A percentile compares a stretch with the other conserved stretches of the same genome.
These are phyloP conservation scores for Claviceps africana DNA, from an alignment of 2,329 filamentous ascomycete species.

Conservation along the genomic window DNA sequence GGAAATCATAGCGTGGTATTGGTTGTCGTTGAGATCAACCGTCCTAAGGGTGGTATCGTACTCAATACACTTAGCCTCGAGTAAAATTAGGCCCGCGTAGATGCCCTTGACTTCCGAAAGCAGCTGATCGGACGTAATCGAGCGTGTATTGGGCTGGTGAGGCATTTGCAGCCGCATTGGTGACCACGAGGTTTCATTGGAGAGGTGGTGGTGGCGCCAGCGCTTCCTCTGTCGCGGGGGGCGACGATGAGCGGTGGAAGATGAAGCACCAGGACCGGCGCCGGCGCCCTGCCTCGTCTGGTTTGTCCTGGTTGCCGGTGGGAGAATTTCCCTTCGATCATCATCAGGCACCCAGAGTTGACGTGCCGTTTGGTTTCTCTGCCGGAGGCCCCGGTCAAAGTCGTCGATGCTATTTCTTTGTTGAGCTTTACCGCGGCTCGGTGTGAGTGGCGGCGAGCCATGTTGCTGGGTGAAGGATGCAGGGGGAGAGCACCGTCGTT, in stretches of 20 bases:
- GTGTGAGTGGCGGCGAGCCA: constrained; percentile 10
- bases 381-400: constrained; percentile 12
- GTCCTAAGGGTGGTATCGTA: constrained; percentile 49
- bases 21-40: constrained; percentile 43
- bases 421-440: constrained; percentile 8
- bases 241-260: not conserved
- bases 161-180: constrained; percentile 4
- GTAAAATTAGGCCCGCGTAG: constrained; percentile 71
- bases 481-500: constrained; percentile 17
- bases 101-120: constrained; percentile 72
- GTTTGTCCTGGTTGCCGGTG: constrained; percentile 3
- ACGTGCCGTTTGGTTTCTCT: constrained; percentile 9
- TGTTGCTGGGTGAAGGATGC: constrained; percentile 10
- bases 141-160: constrained; percentile 44
- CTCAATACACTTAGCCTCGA: constrained; percentile 77
- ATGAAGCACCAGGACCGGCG: not conserved
- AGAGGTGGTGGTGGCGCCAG: not conserved
- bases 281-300: constrained; percentile 1
- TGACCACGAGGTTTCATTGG: not conserved
- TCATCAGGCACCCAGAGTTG: constrained; percentile 18
- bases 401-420: constrained; percentile 8
- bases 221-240: constrained; percentile 3
- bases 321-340: constrained; percentile 1
- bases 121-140: constrained; percentile 65
- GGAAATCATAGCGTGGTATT: constrained; percentile 75